These are phyloP conservation scores for Debaryomyces robertsiae DNA, from an alignment of 1,139 yeast genomes.

Conservation along the genomic window DNA sequence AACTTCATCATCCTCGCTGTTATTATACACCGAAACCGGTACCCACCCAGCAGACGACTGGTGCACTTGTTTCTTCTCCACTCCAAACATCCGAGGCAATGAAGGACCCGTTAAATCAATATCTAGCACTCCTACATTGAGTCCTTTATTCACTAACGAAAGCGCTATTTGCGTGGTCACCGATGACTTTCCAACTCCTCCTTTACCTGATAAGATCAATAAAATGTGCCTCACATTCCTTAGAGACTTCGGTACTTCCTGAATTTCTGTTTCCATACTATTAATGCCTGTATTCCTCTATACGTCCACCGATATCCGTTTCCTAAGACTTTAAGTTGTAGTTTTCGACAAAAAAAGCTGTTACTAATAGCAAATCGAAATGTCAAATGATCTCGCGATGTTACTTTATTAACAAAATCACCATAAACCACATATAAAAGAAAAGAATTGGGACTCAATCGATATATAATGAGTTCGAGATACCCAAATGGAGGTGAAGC, in stretches of 20 bases:
- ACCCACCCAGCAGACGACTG: constrained; percentile 90
- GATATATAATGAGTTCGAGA: constrained; percentile 31
- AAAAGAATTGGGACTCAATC: neutral
- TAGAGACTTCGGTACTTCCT: constrained; percentile 55
- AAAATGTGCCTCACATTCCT: constrained; percentile 66
- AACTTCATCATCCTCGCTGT: constrained; percentile 24
- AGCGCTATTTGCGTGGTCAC: constrained; percentile 92
- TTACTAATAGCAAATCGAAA: constrained; percentile 5
- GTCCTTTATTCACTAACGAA: constrained; percentile 68
- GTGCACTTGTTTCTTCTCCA: constrained; percentile 75
- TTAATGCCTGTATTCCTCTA: too few species aligned
- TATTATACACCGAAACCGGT: constrained; percentile 61
- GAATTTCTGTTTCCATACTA: constrained; percentile 12
- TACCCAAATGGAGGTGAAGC: constrained; percentile 42
- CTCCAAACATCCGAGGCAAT: constrained; percentile 93
- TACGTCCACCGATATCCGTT: too few species aligned
- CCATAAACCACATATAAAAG: neutral
- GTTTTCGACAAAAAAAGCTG: neutral
- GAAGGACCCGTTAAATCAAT: constrained; percentile 98
- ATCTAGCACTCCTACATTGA: constrained; percentile 87
- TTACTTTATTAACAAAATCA: neutral
- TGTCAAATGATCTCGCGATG: constrained; percentile 1
- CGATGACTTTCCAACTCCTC: constrained; percentile 89
- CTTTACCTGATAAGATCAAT: constrained; percentile 49
- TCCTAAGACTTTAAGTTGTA: too few species aligned